Evolutionary conservation across 176 grass and related monocot genomes (phyloP).

Genomic region (Triticum urartu): DNA sequence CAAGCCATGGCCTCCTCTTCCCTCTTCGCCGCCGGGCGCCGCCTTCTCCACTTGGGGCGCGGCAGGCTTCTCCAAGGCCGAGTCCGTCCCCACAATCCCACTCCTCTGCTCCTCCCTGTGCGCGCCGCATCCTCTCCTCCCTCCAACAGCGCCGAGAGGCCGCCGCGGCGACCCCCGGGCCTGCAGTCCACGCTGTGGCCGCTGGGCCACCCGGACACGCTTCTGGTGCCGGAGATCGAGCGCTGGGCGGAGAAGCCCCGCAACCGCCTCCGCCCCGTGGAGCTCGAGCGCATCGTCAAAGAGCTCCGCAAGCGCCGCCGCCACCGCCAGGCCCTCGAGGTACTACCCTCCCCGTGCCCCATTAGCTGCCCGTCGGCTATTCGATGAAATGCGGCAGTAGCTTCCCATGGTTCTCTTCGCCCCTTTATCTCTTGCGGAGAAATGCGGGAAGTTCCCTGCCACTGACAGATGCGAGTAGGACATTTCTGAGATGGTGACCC

Average conservation of each 20-base stretch:
- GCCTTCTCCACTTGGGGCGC: constrained; percentile 32
- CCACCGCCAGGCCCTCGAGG: constrained; percentile 82
- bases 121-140: background rate
- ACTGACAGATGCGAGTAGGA: background rate
- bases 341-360: background rate
- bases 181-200: constrained; percentile 73
- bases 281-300: constrained; percentile 57
- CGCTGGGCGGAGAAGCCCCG: constrained; percentile 49
- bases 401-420: background rate
- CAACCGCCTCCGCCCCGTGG: constrained; percentile 42
- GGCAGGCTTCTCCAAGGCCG: constrained; percentile 19
- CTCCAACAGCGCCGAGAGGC: constrained; percentile 11
- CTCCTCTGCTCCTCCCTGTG: background rate
- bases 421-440: background rate
- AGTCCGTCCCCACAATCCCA: background rate
- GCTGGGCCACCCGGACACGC: constrained; percentile 55
- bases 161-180: background rate
- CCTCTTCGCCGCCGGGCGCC: constrained; percentile 39
- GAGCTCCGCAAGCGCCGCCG: constrained; percentile 61
- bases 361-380: background rate
- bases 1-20: constrained; percentile 37
- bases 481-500: background rate
- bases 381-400: constrained; percentile 4
- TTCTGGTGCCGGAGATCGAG: constrained; percentile 71
- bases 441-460: background rate